These are phyloP conservation scores for Wickerhamiella cacticola DNA, from an alignment of 805 yeast species.

Conservation along the genomic window DNA sequence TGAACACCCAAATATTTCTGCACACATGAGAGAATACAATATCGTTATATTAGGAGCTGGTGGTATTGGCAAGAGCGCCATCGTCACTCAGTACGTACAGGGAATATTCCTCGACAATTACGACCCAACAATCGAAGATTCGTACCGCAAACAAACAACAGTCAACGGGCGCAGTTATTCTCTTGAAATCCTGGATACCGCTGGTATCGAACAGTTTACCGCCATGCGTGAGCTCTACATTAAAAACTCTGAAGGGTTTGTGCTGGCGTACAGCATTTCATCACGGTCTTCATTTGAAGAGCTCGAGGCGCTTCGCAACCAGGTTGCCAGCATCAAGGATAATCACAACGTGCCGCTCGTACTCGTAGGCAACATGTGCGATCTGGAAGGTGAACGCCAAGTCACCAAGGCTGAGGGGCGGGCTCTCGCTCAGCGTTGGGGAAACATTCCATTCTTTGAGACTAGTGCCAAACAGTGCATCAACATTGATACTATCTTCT, in stretches of 20 bases:
- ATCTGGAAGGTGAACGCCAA: slow-evolving; percentile 61
- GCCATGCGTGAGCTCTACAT: slow-evolving; percentile 71
- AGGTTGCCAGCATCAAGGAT: slow-evolving; percentile 74
- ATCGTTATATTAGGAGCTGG: slow-evolving; percentile 92
- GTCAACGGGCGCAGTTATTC: slow-evolving; percentile 81
- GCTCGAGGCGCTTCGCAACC: slow-evolving; percentile 65
- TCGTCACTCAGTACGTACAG: slow-evolving; percentile 85
- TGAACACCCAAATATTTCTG: too few relatives aligned
- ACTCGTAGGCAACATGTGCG: slow-evolving; percentile 83
- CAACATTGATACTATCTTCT: slow-evolving; percentile 82
- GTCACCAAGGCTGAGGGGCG: slow-evolving; percentile 73
- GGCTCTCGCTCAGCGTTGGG: slow-evolving; percentile 74
- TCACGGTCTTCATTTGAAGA: slow-evolving; percentile 67
- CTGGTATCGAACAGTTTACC: slow-evolving; percentile 90
- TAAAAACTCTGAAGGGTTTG: slow-evolving; percentile 80
- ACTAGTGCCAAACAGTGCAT: slow-evolving; percentile 85
- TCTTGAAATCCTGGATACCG: slow-evolving; percentile 81
- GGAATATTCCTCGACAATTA: slow-evolving; percentile 82
- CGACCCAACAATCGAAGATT: slow-evolving; percentile 96
- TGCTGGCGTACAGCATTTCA: slow-evolving; percentile 75
- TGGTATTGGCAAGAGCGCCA: slow-evolving; percentile 91
- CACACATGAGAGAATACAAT: slow-evolving; percentile 53
- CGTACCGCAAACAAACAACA: slow-evolving; percentile 78
- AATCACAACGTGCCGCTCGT: slow-evolving; percentile 73
- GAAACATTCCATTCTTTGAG: slow-evolving; percentile 81